Percentiles rank a stretch among this genome's conserved stretches.
These are phyloP conservation scores for Tuber magnatum DNA, from an alignment of 495 filamentous ascomycete species.

Conservation along the genomic window DNA sequence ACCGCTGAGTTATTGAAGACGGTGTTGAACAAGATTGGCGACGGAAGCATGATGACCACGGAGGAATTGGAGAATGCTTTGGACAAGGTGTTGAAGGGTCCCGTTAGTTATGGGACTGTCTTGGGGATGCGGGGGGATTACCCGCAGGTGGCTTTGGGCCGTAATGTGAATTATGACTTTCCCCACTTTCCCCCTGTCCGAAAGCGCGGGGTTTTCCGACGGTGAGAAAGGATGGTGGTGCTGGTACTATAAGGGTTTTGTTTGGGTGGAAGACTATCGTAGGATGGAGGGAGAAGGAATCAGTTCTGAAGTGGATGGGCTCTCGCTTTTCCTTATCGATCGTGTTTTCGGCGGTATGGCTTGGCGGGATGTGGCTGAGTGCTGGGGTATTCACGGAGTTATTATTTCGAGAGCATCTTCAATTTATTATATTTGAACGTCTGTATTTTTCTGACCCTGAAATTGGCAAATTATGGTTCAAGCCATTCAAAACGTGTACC, in stretches of 20 bases:
- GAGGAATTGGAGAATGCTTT: not conserved
- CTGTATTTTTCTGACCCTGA: not conserved
- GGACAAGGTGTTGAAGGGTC: not conserved
- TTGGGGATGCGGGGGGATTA: not conserved
- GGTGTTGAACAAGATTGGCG: not conserved
- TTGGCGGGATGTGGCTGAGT: not conserved
- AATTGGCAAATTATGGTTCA: not conserved
- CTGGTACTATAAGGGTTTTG: not conserved
- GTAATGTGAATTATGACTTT: not conserved
- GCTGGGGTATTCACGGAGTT: not conserved
- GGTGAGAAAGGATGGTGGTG: not conserved
- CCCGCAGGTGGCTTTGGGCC: not conserved
- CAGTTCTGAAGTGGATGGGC: not conserved
- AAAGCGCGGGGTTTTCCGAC: not conserved
- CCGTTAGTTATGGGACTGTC: not conserved
- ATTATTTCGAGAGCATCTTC: not conserved
- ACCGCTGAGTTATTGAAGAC: not conserved
- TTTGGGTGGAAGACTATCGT: not conserved
- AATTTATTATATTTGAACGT: not conserved
- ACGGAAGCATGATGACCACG: not conserved
- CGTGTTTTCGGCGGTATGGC: not conserved
- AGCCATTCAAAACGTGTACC: too few species aligned
- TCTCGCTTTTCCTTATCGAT: not conserved
- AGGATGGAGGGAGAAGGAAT: not conserved
- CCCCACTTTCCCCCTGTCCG: not conserved